Percentiles rank a stretch among this genome's conserved stretches.
Evolutionary conservation across 106 monocot genomes (phyloP).

Genomic region (Amphibolis antarctica): DNA sequence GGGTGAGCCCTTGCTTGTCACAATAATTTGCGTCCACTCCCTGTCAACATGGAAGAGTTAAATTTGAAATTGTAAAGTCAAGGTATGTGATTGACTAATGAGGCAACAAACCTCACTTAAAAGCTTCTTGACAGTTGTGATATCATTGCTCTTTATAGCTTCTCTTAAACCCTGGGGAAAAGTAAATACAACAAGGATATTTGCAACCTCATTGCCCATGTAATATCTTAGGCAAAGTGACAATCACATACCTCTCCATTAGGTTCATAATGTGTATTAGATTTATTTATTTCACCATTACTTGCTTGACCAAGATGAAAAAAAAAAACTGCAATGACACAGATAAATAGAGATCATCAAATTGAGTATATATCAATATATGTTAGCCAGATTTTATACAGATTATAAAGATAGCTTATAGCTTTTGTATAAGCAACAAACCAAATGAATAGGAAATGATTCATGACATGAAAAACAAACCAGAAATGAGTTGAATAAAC

Average conservation of each 20-base stretch:
- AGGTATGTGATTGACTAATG: neutral
- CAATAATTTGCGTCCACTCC: constrained; percentile 90
- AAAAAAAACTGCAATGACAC: too few relatives aligned
- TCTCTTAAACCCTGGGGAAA: constrained; percentile 74
- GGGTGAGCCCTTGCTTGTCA: constrained; percentile 79
- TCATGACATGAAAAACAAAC: too few relatives aligned
- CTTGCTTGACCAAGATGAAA: constrained; percentile 46
- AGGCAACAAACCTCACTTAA: constrained; percentile 39
- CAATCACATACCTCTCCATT: constrained; percentile 55
- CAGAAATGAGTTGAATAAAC: too few relatives aligned
- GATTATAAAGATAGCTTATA: too few relatives aligned
- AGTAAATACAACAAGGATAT: neutral
- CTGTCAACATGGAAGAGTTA: constrained; percentile 18
- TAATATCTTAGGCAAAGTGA: too few relatives aligned
- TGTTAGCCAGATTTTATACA: too few relatives aligned
- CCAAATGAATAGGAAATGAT: too few relatives aligned
- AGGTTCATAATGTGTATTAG: constrained; percentile 51
- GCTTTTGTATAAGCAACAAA: too few relatives aligned
- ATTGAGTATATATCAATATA: too few relatives aligned
- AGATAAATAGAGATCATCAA: constrained; percentile 9
- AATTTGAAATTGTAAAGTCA: neutral
- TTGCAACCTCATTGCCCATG: too few relatives aligned
- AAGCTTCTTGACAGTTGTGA: constrained; percentile 56
- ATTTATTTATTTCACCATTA: constrained; percentile 28
- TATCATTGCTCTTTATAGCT: constrained; percentile 80